phyloP scores from a whole-genome alignment of 345 rosid species.

The Gynandropsis gynandra region DNA sequence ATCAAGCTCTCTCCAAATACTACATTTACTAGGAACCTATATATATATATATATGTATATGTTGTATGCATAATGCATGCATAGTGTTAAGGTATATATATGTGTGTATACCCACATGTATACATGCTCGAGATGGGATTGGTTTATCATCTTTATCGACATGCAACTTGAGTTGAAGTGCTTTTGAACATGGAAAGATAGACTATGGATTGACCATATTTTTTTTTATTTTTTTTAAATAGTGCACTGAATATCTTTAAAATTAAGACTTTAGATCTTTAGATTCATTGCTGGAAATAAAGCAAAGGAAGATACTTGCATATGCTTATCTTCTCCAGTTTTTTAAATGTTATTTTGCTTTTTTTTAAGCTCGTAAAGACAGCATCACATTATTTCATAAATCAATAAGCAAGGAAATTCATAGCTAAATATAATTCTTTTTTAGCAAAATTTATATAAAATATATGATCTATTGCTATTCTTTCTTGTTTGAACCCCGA shows the following conservation, averaged over 20 bases:
- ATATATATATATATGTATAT: neutral
- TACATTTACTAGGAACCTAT: too few relatives aligned
- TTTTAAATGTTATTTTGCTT: conserved; percentile 10
- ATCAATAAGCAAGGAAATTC: too few relatives aligned
- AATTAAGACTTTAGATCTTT: neutral
- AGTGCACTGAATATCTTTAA: too few relatives aligned
- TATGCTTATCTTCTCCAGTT: conserved; percentile 23
- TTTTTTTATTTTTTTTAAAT: conserved; percentile 13
- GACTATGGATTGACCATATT: conserved; percentile 23
- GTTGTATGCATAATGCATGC: neutral
- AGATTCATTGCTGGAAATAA: conserved; percentile 28
- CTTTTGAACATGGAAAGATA: conserved; percentile 16
- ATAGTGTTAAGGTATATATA: neutral
- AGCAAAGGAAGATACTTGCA: conserved; percentile 30
- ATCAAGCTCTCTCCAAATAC: too few relatives aligned
- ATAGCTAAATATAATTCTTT: too few relatives aligned
- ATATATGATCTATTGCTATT: too few relatives aligned
- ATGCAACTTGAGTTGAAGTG: conserved; percentile 8
- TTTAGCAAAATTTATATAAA: too few relatives aligned
- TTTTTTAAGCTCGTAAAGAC: neutral
- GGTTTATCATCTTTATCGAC: conserved; percentile 18
- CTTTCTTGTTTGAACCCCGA: too few relatives aligned
- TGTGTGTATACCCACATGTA: neutral
- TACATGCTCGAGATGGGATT: neutral
- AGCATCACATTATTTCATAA: too few relatives aligned